Conservation (phyloP, 257 asterid genomes). For the Marsdenia floribunda region DNA sequence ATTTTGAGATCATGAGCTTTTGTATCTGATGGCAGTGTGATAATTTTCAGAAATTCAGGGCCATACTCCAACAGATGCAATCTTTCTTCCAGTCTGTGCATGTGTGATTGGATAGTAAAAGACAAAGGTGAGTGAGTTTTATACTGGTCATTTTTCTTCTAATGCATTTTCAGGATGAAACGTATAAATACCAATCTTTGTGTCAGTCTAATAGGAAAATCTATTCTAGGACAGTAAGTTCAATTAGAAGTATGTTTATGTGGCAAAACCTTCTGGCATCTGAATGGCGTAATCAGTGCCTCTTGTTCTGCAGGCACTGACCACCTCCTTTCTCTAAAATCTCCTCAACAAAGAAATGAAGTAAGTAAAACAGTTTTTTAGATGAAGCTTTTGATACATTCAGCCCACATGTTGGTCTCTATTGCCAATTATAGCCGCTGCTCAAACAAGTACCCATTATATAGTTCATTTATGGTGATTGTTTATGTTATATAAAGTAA, state of each 20-base stretch:
- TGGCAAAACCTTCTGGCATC: background rate
- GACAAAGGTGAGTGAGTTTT: constrained; percentile 48
- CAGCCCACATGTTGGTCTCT: background rate
- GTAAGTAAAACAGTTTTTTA: background rate
- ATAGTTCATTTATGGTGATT: background rate
- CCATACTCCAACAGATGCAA: constrained; percentile 30
- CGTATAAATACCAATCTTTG: background rate
- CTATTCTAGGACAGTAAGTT: background rate
- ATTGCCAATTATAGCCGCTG: background rate
- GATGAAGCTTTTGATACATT: background rate
- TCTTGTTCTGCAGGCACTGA: background rate
- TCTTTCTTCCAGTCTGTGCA: constrained; percentile 32
- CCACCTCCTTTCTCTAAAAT: background rate
- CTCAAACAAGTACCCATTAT: background rate
- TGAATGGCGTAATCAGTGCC: background rate
- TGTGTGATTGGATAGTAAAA: constrained; percentile 23
- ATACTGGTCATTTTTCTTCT: constrained; percentile 3
- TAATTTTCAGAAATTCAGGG: constrained; percentile 38
- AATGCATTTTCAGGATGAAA: constrained; percentile 1
- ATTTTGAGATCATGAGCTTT: constrained; percentile 6
- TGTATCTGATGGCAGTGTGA: constrained; percentile 1
- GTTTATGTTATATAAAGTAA: background rate
- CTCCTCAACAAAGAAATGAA: background rate
- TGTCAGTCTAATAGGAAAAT: background rate
- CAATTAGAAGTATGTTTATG: background rate